Base-by-base conservation (phyloP, 139 green algal genomes). In the Ettlia oleoabundans region DNA sequence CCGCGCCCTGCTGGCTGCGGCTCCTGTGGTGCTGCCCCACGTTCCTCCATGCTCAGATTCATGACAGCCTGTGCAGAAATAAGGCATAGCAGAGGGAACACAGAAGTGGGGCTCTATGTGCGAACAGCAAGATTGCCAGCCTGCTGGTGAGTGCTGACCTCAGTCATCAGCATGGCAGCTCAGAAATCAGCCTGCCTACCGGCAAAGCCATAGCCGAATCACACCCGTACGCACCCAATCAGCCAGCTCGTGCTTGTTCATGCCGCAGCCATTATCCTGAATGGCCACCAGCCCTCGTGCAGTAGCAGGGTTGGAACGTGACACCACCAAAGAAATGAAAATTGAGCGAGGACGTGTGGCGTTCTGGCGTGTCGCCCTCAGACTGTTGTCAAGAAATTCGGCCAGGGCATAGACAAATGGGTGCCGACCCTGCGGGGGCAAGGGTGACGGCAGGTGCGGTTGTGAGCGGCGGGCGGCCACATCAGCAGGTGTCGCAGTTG, bases 1-100 rank as follows among this genome's bases (percentile, higher is more conserved):
- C 67, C 38, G 38, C 79, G 32, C 52, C 82, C 63, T 32, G 41
- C 70, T 2, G 62, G 43, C n/a, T 71, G 69, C 32, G 74, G 83
- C 65, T 86, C 78, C 65, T 86, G 83, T n/a, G 81, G 86, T 41
- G 58, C 51, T 68, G 88, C 40, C 26, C 90, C 93, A 2, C 91
- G 73, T 75, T 96, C 93, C 80, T 95, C 91, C 92, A 96, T 93
- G 51, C 85, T 90, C 76, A 95, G 79, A 76, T 96, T 95, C 93
- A 96, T 96, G 51, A 96, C 90, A 13, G 93, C 93, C 79, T 79
- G 68, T 28, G 28, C n/a, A n/a, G n/a, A n/a, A n/a, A n/a, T n/a
- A n/a, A n/a, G n/a, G n/a, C n/a, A n/a, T n/a, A n/a, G n/a, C n/a
- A n/a, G n/a, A n/a, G n/a, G n/a, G n/a, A n/a, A n/a, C n/a, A n/a